Evolutionary conservation across 768 basidiomycete genomes (phyloP).

Genomic region (Lactifluus rugatus): DNA sequence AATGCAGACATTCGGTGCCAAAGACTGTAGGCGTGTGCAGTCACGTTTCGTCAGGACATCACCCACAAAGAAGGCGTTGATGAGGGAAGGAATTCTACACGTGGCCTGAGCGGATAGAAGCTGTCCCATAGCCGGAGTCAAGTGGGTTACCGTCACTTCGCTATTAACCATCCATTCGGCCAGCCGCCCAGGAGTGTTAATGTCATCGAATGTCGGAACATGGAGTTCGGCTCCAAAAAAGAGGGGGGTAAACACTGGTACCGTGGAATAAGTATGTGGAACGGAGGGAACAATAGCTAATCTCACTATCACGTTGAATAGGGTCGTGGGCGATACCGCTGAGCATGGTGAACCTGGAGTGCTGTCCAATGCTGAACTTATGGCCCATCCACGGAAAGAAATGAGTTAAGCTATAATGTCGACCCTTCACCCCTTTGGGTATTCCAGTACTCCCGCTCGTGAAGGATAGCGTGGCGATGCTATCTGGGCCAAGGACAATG

Average conservation of each 20-base stretch:
- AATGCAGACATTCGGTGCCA: constrained; percentile 87
- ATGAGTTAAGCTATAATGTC: constrained; percentile 94
- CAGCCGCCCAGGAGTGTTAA: constrained; percentile 90
- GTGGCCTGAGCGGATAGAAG: constrained; percentile 85
- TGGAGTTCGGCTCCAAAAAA: constrained; percentile 95
- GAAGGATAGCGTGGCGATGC: constrained; percentile 88
- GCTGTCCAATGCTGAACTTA: constrained; percentile 61
- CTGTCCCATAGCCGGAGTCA: constrained; percentile 99
- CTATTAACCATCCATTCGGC: constrained; percentile 98
- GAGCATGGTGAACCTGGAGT: constrained; percentile 93
- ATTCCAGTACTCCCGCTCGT: constrained; percentile 97
- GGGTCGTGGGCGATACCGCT: constrained; percentile 99
- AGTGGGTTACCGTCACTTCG: constrained; percentile 88
- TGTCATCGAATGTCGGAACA: constrained; percentile 94
- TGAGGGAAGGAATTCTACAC: constrained; percentile 73
- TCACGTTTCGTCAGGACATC: constrained; percentile 98
- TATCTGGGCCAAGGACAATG: constrained; percentile 87
- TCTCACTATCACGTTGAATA: constrained; percentile 95
- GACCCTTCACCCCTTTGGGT: constrained; percentile 93
- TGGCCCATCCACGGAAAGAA: constrained; percentile 99
- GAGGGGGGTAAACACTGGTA: constrained; percentile 89
- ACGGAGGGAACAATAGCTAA: background rate
- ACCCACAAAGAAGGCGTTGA: constrained; percentile 97
- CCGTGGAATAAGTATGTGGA: constrained; percentile 3
- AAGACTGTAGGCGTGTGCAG: constrained; percentile 84